These are phyloP conservation scores for Tricholomella constricta DNA, from an alignment of 768 basidiomycete genomes.

Conservation along the genomic window DNA sequence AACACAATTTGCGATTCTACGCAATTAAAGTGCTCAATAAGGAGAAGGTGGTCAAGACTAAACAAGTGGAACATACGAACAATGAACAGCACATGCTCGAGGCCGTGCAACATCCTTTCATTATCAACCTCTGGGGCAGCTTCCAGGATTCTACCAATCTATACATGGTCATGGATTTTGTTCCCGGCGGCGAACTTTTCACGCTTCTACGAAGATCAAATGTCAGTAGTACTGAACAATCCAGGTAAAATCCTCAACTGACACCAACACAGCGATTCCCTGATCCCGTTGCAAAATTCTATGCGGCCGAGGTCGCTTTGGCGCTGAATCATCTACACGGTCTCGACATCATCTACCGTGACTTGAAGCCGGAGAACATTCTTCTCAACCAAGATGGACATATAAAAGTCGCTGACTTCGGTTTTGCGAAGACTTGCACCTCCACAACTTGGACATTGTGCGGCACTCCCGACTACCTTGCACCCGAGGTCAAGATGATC, in stretches of 20 bases:
- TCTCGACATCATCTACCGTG: slow-evolving; percentile 92
- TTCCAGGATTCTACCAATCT: slow-evolving; percentile 92
- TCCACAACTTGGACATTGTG: slow-evolving; percentile 95
- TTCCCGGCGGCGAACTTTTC: slow-evolving; percentile 96
- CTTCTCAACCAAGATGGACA: slow-evolving; percentile 93
- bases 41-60: slow-evolving; percentile 87
- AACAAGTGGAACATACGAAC: slow-evolving; percentile 97
- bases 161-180: slow-evolving; percentile 98
- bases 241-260: slow-evolving; percentile 14
- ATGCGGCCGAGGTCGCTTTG: slow-evolving; percentile 91
- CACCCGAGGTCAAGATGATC: slow-evolving; percentile 70
- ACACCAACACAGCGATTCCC: slow-evolving; percentile 74
- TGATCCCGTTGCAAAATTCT: slow-evolving; percentile 97
- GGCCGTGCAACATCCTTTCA: slow-evolving; percentile 86
- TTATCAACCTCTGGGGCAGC: slow-evolving; percentile 95
- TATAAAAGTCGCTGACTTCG: slow-evolving; percentile 96
- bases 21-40: slow-evolving; percentile 95
- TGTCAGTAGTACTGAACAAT: slow-evolving; percentile 44
- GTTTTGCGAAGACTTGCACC: slow-evolving; percentile 89
- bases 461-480: slow-evolving; percentile 95
- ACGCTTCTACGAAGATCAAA: slow-evolving; percentile 89
- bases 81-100: slow-evolving; percentile 89
- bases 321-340: slow-evolving; percentile 89
- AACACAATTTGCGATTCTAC: slow-evolving; percentile 94
- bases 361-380: slow-evolving; percentile 97